Conservation (phyloP, 148 eudicot genomes). For the Vaccinium macrocarpon region DNA sequence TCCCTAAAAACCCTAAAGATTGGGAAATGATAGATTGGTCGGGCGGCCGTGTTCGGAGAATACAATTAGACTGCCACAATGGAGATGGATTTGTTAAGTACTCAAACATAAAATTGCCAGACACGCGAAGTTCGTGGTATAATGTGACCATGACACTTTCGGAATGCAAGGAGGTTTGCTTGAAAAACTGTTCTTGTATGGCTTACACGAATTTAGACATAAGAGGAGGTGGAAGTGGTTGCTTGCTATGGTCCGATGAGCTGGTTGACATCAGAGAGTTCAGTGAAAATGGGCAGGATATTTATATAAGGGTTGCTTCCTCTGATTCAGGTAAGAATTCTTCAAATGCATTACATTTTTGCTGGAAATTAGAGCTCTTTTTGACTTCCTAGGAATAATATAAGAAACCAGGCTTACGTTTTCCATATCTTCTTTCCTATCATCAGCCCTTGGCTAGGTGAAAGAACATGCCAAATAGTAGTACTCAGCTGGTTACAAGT, state of each 20-base stretch:
- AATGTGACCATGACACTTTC: conserved; percentile 32
- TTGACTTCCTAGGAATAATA: too few relatives aligned
- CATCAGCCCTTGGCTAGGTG: too few relatives aligned
- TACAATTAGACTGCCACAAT: conserved; percentile 21
- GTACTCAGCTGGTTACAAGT: too few relatives aligned
- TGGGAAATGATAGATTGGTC: conserved; percentile 33
- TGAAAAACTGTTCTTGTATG: conserved; percentile 35
- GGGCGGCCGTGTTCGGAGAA: conserved; percentile 34
- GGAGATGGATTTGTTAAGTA: conserved; percentile 35
- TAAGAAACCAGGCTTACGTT: too few relatives aligned
- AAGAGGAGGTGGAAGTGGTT: conserved; percentile 33
- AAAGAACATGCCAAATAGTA: too few relatives aligned
- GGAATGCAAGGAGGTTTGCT: conserved; percentile 33
- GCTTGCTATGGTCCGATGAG: conserved; percentile 39
- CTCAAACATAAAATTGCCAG: conserved; percentile 31
- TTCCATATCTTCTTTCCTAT: too few relatives aligned
- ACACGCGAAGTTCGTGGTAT: conserved; percentile 32
- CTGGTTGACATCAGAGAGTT: conserved; percentile 34
- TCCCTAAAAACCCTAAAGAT: conserved; percentile 6
- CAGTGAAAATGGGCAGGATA: conserved; percentile 27
- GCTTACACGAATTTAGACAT: conserved; percentile 38
- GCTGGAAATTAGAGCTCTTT: too few relatives aligned
- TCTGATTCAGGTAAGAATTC: conserved; percentile 25
- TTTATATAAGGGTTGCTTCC: conserved; percentile 34
- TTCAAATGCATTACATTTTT: too few relatives aligned